phyloP scores from a whole-genome alignment of 768 basidiomycete species.

The Termitomyces sp. region DNA sequence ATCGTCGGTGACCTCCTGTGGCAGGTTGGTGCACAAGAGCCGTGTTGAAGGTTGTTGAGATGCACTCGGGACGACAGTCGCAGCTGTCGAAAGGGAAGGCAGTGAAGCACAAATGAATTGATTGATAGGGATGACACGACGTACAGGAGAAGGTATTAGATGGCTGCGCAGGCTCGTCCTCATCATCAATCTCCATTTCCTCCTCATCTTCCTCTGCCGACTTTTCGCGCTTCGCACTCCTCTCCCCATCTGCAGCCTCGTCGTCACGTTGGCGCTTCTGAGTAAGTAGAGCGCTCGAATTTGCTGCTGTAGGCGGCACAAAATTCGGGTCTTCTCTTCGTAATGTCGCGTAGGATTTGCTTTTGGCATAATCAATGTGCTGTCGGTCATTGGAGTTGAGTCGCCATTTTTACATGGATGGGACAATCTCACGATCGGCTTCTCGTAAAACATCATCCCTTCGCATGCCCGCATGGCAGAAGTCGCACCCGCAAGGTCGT shows the following conservation, averaged over 20 bases:
- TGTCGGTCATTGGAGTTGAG: constrained; percentile 27
- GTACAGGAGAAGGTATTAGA: constrained; percentile 40
- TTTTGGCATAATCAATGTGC: constrained; percentile 90
- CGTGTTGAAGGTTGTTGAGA: constrained; percentile 55
- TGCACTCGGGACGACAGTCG: constrained; percentile 39
- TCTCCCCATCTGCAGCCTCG: constrained; percentile 47
- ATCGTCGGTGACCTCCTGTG: constrained; percentile 85
- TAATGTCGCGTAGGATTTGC: constrained; percentile 83
- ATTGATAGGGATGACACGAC: constrained; percentile 27
- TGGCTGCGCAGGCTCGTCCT: constrained; percentile 56
- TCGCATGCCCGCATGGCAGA: constrained; percentile 91
- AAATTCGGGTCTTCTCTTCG: constrained; percentile 78
- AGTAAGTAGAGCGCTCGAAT: constrained; percentile 45
- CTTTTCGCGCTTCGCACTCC: constrained; percentile 66
- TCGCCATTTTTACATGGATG: constrained; percentile 4
- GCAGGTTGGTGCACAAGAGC: constrained; percentile 80
- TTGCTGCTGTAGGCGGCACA: constrained; percentile 64
- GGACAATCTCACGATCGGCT: constrained; percentile 70
- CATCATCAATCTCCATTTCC: constrained; percentile 95
- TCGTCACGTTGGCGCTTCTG: constrained; percentile 70
- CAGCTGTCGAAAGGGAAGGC: constrained; percentile 27
- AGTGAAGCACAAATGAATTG: constrained; percentile 27
- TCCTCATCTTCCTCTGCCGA: constrained; percentile 73
- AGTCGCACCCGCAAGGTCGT: constrained; percentile 86
- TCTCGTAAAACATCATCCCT: constrained; percentile 91